A percentile compares a stretch with the other conserved stretches of the same genome.
These are phyloP conservation scores for Hypsizygus marmoreus DNA, from an alignment of 768 basidiomycete species.

Conservation along the genomic window DNA sequence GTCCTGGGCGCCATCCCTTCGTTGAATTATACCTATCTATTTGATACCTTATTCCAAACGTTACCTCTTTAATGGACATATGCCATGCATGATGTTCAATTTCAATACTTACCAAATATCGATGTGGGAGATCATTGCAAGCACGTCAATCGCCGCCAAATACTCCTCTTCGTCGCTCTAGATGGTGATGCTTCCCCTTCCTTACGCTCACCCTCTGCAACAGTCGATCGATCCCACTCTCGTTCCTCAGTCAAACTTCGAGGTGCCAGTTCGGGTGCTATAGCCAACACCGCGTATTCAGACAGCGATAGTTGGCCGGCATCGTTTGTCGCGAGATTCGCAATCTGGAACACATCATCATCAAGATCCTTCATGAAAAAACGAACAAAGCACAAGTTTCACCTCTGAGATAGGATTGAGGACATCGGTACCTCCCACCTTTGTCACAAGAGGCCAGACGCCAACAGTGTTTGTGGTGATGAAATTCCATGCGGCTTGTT, in stretches of 20 bases:
- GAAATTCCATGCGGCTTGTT: constrained; percentile 37
- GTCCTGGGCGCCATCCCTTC: too few species aligned
- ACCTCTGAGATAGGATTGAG: constrained; percentile 48
- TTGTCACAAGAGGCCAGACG: constrained; percentile 37
- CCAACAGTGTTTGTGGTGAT: constrained; percentile 33
- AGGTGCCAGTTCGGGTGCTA: constrained; percentile 33
- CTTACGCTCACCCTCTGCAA: constrained; percentile 14
- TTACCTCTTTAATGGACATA: too few species aligned
- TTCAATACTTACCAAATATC: too few species aligned
- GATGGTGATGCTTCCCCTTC: background rate
- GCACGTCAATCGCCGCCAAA: constrained; percentile 7
- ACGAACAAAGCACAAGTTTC: constrained; percentile 12
- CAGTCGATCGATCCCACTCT: constrained; percentile 20
- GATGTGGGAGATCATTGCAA: background rate
- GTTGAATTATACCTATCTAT: too few species aligned
- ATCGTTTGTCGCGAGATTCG: constrained; percentile 38
- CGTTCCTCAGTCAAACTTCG: background rate
- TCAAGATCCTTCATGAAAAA: background rate
- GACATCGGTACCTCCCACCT: constrained; percentile 45
- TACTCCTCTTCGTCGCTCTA: background rate
- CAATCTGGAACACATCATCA: constrained; percentile 24
- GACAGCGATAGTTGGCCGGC: constrained; percentile 32
- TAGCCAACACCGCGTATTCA: constrained; percentile 37
- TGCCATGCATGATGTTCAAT: too few species aligned
- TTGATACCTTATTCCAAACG: too few species aligned